Conservation (phyloP, 1,284 basidiomycete genomes). For the Laetiporus sulphureus region DNA sequence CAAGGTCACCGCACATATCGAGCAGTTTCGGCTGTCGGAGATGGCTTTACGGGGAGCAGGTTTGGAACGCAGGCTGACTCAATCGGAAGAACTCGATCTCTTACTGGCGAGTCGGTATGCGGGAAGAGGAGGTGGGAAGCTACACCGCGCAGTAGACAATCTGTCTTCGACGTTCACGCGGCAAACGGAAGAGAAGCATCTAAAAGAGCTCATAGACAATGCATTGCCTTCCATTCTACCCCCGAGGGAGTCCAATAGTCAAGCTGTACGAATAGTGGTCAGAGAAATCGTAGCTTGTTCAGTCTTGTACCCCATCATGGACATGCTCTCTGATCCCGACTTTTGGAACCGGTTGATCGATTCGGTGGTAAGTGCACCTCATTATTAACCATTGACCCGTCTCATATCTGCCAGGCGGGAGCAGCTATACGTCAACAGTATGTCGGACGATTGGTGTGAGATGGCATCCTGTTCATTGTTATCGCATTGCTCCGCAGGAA, state of each 20-base stretch:
- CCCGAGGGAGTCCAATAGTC: conserved; percentile 66
- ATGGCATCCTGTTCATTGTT: conserved; percentile 1
- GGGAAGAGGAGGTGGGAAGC: conserved; percentile 48
- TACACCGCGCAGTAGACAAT: conserved; percentile 80
- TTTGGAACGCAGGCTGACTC: conserved; percentile 69
- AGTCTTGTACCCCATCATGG: conserved; percentile 81
- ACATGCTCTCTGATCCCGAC: conserved; percentile 91
- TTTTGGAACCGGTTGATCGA: conserved; percentile 95
- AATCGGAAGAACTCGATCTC: conserved; percentile 83
- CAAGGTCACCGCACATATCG: conserved; percentile 82
- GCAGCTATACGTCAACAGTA: conserved; percentile 88
- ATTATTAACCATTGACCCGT: conserved; percentile 1
- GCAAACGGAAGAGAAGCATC: conserved; percentile 84
- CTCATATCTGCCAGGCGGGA: conserved; percentile 54
- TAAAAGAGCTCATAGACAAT: conserved; percentile 64
- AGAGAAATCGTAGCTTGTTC: conserved; percentile 82
- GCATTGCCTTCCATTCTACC: conserved; percentile 73
- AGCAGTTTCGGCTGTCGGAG: conserved; percentile 90
- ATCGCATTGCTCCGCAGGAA: conserved; percentile 38
- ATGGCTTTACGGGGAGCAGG: conserved; percentile 71
- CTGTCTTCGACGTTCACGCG: conserved; percentile 83
- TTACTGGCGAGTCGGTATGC: conserved; percentile 77
- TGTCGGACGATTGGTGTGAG: conserved; percentile 21
- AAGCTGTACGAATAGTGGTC: conserved; percentile 64
- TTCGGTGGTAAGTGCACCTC: conserved; percentile 59